phyloP scores from a whole-genome alignment of 345 rosid species.

The Schrenkiella parvula region DNA sequence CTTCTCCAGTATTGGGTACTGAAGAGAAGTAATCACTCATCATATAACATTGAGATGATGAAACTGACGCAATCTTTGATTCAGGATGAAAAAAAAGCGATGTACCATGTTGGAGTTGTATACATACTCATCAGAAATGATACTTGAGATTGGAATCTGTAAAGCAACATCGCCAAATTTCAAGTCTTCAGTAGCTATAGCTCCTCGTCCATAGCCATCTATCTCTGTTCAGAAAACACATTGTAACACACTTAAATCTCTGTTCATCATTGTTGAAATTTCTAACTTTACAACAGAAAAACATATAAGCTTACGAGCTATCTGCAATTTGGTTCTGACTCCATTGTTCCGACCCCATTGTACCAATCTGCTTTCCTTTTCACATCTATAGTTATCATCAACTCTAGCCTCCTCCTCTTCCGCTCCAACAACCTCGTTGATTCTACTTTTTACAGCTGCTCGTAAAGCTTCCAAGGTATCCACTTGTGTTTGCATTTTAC shows the following conservation, averaged over 20 bases:
- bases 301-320: constrained; percentile 55
- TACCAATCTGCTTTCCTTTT: constrained; percentile 47
- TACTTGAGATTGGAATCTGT: constrained; percentile 68
- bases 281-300: neutral
- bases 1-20: constrained; percentile 57
- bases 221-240: constrained; percentile 40
- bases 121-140: constrained; percentile 69
- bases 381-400: constrained; percentile 37
- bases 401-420: constrained; percentile 29
- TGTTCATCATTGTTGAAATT: neutral
- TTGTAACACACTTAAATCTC: neutral
- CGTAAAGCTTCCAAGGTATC: constrained; percentile 40
- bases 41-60: neutral
- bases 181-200: constrained; percentile 61
- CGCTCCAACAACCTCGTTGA: constrained; percentile 35
- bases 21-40: constrained; percentile 23
- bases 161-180: constrained; percentile 75
- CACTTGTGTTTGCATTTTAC: constrained; percentile 19
- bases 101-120: constrained; percentile 62
- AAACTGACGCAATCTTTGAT: neutral
- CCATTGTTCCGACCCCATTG: constrained; percentile 72
- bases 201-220: constrained; percentile 79
- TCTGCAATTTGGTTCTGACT: constrained; percentile 49
- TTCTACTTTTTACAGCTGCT: constrained; percentile 32
- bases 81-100: neutral